Conservation (phyloP, 1,284 basidiomycete genomes). For the Caloboletus inedulis region DNA sequence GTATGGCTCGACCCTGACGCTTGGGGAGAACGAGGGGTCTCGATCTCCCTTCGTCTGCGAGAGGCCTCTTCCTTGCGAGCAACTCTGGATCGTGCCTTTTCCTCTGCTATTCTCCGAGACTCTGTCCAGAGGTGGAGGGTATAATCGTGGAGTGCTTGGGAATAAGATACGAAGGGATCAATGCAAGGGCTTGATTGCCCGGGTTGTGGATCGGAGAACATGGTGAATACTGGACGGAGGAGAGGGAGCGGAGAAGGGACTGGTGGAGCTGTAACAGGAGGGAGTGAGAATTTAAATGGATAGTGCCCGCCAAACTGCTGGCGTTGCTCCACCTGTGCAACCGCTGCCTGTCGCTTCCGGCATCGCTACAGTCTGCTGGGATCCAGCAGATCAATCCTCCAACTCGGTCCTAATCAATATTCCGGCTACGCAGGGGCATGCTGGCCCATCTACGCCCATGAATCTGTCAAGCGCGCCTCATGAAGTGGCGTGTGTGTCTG, state of each 20-base stretch:
- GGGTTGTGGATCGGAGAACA: conserved; percentile 21
- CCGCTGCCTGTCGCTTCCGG: conserved; percentile 8
- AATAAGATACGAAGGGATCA: conserved; percentile 52
- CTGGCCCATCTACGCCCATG: background rate
- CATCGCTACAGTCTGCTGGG: conserved; percentile 5
- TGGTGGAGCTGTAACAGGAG: conserved; percentile 7
- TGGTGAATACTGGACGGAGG: background rate
- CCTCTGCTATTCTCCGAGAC: conserved; percentile 57
- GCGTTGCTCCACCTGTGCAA: conserved; percentile 27
- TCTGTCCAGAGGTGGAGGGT: conserved; percentile 67
- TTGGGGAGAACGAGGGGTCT: conserved; percentile 5
- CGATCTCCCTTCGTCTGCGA: conserved; percentile 23
- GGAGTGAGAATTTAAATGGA: conserved; percentile 29
- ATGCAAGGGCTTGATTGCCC: conserved; percentile 5
- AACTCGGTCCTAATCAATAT: background rate
- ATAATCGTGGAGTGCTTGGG: conserved; percentile 63
- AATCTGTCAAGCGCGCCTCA: conserved; percentile 1
- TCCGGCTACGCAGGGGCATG: background rate
- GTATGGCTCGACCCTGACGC: conserved; percentile 10
- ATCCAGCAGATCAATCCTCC: conserved; percentile 1
- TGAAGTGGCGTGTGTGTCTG: background rate
- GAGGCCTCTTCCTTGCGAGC: conserved; percentile 26
- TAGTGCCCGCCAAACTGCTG: conserved; percentile 18
- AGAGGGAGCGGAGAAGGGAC: background rate
- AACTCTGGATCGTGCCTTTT: conserved; percentile 39